phyloP scores from a whole-genome alignment of 768 basidiomycete genomes.

The Pulveroboletus ravenelii region DNA sequence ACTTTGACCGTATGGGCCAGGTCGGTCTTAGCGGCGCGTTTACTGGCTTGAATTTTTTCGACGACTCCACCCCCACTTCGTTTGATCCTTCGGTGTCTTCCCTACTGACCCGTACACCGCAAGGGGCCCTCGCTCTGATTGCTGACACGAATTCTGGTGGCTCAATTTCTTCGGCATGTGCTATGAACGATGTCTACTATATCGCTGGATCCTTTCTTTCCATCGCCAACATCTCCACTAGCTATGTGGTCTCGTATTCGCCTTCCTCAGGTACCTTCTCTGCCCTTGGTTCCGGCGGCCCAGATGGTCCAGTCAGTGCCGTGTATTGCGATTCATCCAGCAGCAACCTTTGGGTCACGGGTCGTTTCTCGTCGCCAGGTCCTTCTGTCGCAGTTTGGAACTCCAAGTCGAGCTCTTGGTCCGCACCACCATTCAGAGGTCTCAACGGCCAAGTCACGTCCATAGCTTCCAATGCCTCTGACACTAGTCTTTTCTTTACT shows the following conservation, averaged over 20 bases:
- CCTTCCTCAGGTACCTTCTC: conserved; percentile 54
- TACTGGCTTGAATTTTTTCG: conserved; percentile 76
- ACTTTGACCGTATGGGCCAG: conserved; percentile 82
- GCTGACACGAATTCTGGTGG: conserved; percentile 82
- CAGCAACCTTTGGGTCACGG: conserved; percentile 74
- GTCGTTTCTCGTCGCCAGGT: conserved; percentile 65
- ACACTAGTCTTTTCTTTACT: conserved; percentile 75
- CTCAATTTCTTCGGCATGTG: conserved; percentile 67
- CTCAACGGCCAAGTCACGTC: conserved; percentile 66
- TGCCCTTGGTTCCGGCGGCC: conserved; percentile 59
- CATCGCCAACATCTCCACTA: conserved; percentile 52
- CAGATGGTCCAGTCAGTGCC: conserved; percentile 69
- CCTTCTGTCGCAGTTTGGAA: conserved; percentile 71
- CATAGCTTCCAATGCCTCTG: conserved; percentile 70
- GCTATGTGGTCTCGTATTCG: conserved; percentile 76
- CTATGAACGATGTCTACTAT: conserved; percentile 64
- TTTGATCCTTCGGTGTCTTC: conserved; percentile 73
- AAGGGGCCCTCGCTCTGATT: conserved; percentile 64
- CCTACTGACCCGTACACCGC: conserved; percentile 56
- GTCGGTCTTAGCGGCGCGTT: conserved; percentile 89
- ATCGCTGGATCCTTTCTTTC: conserved; percentile 81
- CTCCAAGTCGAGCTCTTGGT: conserved; percentile 61
- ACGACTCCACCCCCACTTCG: conserved; percentile 47
- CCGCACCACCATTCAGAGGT: conserved; percentile 74
- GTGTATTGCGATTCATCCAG: conserved; percentile 71